These are phyloP conservation scores for Colletotrichum sp. DNA, from an alignment of 2,329 filamentous ascomycete species.

Conservation along the genomic window DNA sequence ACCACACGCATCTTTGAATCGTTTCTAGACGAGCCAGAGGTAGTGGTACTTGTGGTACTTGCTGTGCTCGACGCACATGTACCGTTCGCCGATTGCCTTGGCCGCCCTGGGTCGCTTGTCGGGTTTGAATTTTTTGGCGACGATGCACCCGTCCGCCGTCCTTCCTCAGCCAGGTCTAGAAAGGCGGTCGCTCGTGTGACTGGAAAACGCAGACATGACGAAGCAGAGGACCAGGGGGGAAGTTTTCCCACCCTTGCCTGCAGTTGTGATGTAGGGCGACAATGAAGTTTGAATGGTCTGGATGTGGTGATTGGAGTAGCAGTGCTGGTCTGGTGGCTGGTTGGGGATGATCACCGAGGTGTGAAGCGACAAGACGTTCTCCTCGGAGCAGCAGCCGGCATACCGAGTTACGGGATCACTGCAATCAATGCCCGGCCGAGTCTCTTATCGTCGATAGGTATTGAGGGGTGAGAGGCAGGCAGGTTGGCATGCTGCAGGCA, in stretches of 20 bases:
- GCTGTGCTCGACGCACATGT: not conserved
- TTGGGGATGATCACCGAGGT: not conserved
- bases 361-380: not conserved
- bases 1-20: not conserved
- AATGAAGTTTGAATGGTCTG: not conserved
- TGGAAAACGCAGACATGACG: not conserved
- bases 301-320: not conserved
- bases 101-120: not conserved
- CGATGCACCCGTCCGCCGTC: not conserved
- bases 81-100: not conserved
- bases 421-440: not conserved
- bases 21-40: not conserved
- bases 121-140: not conserved
- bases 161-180: not conserved
- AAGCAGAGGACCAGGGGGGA: not conserved
- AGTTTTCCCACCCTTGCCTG: not conserved
- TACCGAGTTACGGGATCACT: not conserved
- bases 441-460: not conserved
- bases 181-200: slow-evolving; percentile 5
- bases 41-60: slow-evolving; percentile 16
- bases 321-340: not conserved
- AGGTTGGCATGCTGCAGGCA: not conserved
- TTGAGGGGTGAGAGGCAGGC: not conserved
- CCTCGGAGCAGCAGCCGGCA: not conserved
- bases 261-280: slow-evolving; percentile 3